A percentile compares a stretch with the other conserved stretches of the same genome.
Evolutionary conservation across 768 basidiomycete species (phyloP).

Genomic region (Lactarius pseudohatsudake): DNA sequence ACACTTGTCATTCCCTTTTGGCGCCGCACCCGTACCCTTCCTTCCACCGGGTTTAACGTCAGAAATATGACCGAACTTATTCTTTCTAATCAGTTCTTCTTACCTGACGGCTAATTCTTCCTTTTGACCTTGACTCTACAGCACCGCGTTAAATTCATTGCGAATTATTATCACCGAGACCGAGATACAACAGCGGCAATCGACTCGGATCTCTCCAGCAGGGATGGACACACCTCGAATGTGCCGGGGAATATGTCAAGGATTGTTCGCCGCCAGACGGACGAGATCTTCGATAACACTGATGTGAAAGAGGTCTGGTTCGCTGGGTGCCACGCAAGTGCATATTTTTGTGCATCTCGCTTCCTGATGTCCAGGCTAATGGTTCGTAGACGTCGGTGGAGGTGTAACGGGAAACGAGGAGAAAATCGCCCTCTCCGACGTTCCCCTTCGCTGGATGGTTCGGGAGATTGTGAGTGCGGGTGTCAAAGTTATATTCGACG

Average conservation of each 20-base stretch:
- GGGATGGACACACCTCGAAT: neutral
- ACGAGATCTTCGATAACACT: slow-evolving; percentile 3
- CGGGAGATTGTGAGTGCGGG: slow-evolving; percentile 17
- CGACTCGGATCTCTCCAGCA: neutral
- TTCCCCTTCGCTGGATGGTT: slow-evolving; percentile 26
- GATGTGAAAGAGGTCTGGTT: slow-evolving; percentile 24
- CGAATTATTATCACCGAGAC: slow-evolving; percentile 56
- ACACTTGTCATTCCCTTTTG: neutral
- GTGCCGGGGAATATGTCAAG: neutral
- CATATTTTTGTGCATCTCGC: neutral
- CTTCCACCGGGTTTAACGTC: neutral
- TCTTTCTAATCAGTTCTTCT: neutral
- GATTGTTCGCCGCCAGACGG: neutral
- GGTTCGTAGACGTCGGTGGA: slow-evolving; percentile 23
- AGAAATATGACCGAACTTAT: neutral
- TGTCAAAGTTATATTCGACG: slow-evolving; percentile 6
- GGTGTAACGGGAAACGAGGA: slow-evolving; percentile 7
- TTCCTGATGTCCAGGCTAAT: neutral
- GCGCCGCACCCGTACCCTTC: neutral
- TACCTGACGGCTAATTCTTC: too few species aligned
- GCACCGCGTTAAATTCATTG: slow-evolving; percentile 65
- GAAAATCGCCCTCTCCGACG: slow-evolving; percentile 8
- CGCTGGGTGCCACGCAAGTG: slow-evolving; percentile 16
- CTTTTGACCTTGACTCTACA: slow-evolving; percentile 30
- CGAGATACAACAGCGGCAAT: slow-evolving; percentile 29